Evolutionary conservation across 1,139 yeast species (phyloP), one percentile per base, ranked within the genome.

Genomic region (Geotrichum candidum): DNA sequence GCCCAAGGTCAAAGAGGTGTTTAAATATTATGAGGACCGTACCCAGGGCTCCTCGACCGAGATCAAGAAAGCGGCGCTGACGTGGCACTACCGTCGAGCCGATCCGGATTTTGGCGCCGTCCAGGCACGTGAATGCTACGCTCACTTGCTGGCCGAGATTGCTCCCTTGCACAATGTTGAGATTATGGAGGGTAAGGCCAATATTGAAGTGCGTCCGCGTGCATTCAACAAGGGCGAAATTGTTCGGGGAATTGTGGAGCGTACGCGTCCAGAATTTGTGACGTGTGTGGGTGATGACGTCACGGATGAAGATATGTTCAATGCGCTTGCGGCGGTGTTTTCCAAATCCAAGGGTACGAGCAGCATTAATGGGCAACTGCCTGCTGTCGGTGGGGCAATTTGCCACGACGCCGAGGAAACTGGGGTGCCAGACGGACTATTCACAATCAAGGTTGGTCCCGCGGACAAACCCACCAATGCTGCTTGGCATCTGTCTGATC

Each of bases 301-400:
- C 59, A 94, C 99, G 0, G 99, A 94, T 74, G 99, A 94, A 74
- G 99, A 94, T 72, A 94, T 94, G 99, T 94, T 94, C 74, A 80
- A 79, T 63, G 86, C 92, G 38, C 78, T 94, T 68, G 87, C 66
- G 91, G 86, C 67, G 71, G 56, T 11, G 54, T 65, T 63, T 15
- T 51, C 55, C 27, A 57, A 56, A 1, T 3, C 10, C 3, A 10
- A 15, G 23, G n/a, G 7, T 41, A 9, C 33, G 7, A 29, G 22
- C 48, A 41, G 22, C 7, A n/a, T n/a, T 10, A 63, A 61, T 15
- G 56, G 60, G 53, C 13, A 50, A 35, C 6, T 58, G 57, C 55
- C 69, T 4, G 10, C 48, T 41, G 22, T 5, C 9, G 13, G 23
- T 41, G 22, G 22, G n/a, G 48, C 3, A 41, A 41, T 7, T 41